These are phyloP conservation scores for Parathielavia appendiculata DNA, from an alignment of 495 filamentous ascomycete species.

Conservation along the genomic window DNA sequence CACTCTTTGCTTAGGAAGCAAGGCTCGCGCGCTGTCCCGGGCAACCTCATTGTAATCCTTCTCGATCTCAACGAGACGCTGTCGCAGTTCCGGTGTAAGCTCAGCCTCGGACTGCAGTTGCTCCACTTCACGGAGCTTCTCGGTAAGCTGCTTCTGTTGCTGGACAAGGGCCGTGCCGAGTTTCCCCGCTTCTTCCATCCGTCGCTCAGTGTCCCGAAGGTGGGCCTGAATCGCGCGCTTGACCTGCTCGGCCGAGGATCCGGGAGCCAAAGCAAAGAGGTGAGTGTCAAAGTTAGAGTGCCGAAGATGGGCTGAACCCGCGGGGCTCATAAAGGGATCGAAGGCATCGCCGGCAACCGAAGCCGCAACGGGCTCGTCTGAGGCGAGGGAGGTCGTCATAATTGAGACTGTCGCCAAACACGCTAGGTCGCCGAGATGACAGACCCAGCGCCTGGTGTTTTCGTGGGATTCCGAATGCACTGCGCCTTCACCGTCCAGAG, in stretches of 20 bases:
- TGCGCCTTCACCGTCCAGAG: conserved; percentile 17
- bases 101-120: conserved; percentile 72
- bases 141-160: conserved; percentile 74
- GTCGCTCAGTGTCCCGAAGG: conserved; percentile 80
- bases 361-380: conserved; percentile 28
- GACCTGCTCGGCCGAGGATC: conserved; percentile 75
- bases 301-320: conserved; percentile 54
- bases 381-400: conserved; percentile 34
- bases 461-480: conserved; percentile 13
- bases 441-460: conserved; percentile 7
- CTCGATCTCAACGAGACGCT: conserved; percentile 81
- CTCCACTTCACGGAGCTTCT: conserved; percentile 78
- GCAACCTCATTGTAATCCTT: conserved; percentile 94
- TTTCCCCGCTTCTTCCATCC: conserved; percentile 84
- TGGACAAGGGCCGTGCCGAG: conserved; percentile 79
- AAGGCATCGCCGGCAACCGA: conserved; percentile 36
- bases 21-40: conserved; percentile 79
- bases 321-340: conserved; percentile 48
- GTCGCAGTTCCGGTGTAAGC: conserved; percentile 75
- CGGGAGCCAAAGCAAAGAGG: conserved; percentile 69
- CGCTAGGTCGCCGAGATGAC: conserved; percentile 11
- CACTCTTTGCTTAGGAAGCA: conserved; percentile 77
- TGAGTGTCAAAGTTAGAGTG: conserved; percentile 76
- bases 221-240: conserved; percentile 87
- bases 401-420: conserved; percentile 13